Conservation (phyloP, 2,329 filamentous ascomycete genomes). For the Colletotrichum truncatum region DNA sequence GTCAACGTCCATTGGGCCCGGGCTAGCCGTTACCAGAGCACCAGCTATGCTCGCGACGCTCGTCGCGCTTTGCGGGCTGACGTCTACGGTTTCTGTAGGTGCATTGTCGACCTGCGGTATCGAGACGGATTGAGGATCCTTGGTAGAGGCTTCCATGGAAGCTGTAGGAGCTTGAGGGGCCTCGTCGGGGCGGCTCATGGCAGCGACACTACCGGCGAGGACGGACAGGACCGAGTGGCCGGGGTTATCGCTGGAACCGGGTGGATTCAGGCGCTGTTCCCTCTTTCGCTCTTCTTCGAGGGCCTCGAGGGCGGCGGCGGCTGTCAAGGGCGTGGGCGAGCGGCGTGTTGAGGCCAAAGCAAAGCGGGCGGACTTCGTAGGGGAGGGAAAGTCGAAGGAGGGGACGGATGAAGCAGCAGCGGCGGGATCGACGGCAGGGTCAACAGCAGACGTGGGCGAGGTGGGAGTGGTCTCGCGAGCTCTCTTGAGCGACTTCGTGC, state of each 20-base stretch:
- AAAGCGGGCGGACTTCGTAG: conserved; percentile 63
- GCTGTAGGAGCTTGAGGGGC: conserved; percentile 56
- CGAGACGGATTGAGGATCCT: conserved; percentile 35
- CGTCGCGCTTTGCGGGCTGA: conserved; percentile 52
- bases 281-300: conserved; percentile 62
- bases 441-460: conserved; percentile 43
- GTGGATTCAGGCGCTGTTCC: conserved; percentile 45
- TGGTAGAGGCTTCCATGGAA: conserved; percentile 51
- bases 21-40: conserved; percentile 57
- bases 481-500: conserved; percentile 51
- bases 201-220: conserved; percentile 61
- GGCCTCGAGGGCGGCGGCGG: conserved; percentile 54
- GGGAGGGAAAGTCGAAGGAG: conserved; percentile 46
- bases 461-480: conserved; percentile 52
- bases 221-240: conserved; percentile 62
- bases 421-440: conserved; percentile 25
- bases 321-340: conserved; percentile 57
- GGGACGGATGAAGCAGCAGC: conserved; percentile 3
- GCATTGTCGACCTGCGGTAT: conserved; percentile 42
- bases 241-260: conserved; percentile 61
- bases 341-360: conserved; percentile 49
- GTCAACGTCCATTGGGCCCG: conserved; percentile 65
- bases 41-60: conserved; percentile 51
- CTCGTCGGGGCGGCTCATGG: conserved; percentile 66
- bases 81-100: conserved; percentile 50